phyloP scores from a whole-genome alignment of 306 rosid species.

The Citrullus amarus region DNA sequence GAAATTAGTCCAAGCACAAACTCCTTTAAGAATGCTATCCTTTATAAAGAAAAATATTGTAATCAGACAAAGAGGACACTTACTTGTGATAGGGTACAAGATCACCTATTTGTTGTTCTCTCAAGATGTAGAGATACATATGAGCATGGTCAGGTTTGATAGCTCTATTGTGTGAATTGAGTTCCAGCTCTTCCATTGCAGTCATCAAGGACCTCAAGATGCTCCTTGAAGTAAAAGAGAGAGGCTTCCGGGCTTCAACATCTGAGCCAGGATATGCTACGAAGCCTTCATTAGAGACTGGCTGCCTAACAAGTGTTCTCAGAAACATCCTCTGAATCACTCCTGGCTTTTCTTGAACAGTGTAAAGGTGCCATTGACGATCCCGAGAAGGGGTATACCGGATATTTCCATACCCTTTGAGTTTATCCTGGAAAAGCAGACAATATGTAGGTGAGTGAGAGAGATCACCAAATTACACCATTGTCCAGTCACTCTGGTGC shows the following conservation, averaged over 20 bases:
- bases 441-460: neutral
- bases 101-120: conserved; percentile 66
- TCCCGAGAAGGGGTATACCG: conserved; percentile 86
- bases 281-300: conserved; percentile 63
- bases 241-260: conserved; percentile 35
- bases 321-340: conserved; percentile 85
- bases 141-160: conserved; percentile 77
- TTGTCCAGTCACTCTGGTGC: neutral
- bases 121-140: conserved; percentile 84
- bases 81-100: conserved; percentile 76
- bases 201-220: conserved; percentile 78
- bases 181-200: conserved; percentile 99
- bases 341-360: conserved; percentile 59
- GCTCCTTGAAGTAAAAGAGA: conserved; percentile 79
- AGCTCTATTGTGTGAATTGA: conserved; percentile 72
- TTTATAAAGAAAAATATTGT: conserved; percentile 12
- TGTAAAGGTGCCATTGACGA: conserved; percentile 97
- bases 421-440: conserved; percentile 55
- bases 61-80: conserved; percentile 13
- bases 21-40: conserved; percentile 10
- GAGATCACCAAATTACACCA: neutral
- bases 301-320: conserved; percentile 88
- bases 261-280: conserved; percentile 47
- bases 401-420: conserved; percentile 70
- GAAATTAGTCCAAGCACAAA: conserved; percentile 27